phyloP scores from a whole-genome alignment of 2,329 filamentous ascomycete species.

The Fusarium fracticaudum region DNA sequence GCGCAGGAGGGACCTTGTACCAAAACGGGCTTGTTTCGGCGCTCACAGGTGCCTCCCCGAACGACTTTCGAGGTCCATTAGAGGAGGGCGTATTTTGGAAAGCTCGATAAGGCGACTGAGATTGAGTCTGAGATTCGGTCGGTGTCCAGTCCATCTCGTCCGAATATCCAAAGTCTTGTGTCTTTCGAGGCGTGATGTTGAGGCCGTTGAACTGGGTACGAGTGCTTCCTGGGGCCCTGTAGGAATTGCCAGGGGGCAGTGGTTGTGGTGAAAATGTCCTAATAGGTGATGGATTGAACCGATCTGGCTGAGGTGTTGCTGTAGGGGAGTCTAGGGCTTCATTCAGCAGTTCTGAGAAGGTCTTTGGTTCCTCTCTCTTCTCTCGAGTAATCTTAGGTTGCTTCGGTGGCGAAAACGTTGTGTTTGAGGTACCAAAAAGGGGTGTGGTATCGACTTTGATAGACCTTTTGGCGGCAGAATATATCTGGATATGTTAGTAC shows the following conservation, averaged over 20 bases:
- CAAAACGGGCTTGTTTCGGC: conserved; percentile 67
- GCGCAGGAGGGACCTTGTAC: conserved; percentile 75
- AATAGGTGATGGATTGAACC: conserved; percentile 19
- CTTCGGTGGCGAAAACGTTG: conserved; percentile 40
- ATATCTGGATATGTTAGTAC: conserved; percentile 53
- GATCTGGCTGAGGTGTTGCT: conserved; percentile 14
- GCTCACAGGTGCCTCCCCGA: conserved; percentile 57
- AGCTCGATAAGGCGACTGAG: conserved; percentile 55
- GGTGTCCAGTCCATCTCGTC: conserved; percentile 82
- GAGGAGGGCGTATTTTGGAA: conserved; percentile 59
- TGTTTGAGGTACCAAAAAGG: conserved; percentile 54
- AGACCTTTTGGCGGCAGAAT: conserved; percentile 53
- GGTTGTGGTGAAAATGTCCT: conserved; percentile 29
- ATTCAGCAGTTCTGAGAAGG: conserved; percentile 54
- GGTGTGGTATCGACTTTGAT: conserved; percentile 68
- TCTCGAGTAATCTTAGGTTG: conserved; percentile 30
- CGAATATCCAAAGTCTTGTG: conserved; percentile 49
- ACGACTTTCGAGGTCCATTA: conserved; percentile 53
- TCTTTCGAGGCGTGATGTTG: conserved; percentile 25
- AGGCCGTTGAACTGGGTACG: conserved; percentile 20
- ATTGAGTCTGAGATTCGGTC: conserved; percentile 58
- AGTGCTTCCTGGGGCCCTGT: conserved; percentile 11
- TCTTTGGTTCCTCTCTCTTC: conserved; percentile 49
- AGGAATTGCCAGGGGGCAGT: conserved; percentile 26
- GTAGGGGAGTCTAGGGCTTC: conserved; percentile 46